Percentiles rank a stretch among this genome's conserved stretches.
Evolutionary conservation across 73 alveolate genomes (phyloP).

Genomic region (Symbiodinium pilosum): DNA sequence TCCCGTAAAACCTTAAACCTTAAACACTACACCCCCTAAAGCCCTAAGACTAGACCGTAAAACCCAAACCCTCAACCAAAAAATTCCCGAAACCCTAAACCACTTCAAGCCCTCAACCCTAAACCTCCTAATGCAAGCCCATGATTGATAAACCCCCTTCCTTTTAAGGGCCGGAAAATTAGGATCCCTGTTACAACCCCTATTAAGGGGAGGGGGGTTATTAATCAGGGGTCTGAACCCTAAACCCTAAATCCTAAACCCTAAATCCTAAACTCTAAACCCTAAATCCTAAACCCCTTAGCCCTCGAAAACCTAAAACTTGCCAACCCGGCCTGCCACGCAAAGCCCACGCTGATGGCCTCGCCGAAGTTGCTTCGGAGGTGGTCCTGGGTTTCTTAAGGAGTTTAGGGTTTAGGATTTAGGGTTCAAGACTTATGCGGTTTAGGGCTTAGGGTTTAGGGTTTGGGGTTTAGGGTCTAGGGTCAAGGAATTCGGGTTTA

Average conservation of each 20-base stretch:
- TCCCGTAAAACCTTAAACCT: no score
- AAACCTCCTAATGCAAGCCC: no score
- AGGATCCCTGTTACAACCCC: no score
- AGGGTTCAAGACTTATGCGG: background rate
- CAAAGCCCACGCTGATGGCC: constrained; percentile 67
- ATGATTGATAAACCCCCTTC: no score
- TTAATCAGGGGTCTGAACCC: no score
- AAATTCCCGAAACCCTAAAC: background rate
- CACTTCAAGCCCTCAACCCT: no score
- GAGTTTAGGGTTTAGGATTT: background rate
- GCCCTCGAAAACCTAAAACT: background rate
- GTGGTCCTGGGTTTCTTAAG: constrained; percentile 16
- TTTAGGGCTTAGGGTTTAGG: background rate
- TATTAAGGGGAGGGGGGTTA: no score
- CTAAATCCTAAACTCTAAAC: no score
- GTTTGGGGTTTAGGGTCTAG: background rate
- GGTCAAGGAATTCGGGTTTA: background rate
- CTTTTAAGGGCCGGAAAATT: no score
- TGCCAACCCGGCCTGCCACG: constrained; percentile 17
- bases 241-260: background rate
- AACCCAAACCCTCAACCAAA: no score
- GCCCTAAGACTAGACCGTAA: no score
- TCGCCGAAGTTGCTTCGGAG: constrained; percentile 35
- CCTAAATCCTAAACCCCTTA: background rate
- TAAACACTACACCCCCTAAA: no score